Evolutionary conservation across 768 basidiomycete species (phyloP).

Genomic region (Macrolepiota dolichaula): DNA sequence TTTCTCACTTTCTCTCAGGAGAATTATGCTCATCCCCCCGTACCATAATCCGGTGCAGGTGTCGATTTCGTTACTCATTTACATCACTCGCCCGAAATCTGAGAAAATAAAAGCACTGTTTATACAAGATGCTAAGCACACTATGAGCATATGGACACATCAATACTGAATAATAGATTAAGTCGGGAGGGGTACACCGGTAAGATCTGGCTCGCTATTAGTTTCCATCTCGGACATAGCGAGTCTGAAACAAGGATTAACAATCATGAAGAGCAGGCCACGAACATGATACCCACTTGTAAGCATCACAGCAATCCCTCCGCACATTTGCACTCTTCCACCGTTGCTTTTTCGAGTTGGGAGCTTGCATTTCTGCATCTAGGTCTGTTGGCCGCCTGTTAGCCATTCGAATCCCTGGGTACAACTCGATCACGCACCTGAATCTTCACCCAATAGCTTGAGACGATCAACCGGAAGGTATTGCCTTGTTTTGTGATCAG

Average conservation of each 20-base stretch:
- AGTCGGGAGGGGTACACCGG: background rate
- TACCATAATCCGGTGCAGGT: too few relatives aligned
- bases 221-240: constrained; percentile 25
- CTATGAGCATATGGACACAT: background rate
- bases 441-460: constrained; percentile 64
- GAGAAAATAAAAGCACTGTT: background rate
- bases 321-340: constrained; percentile 55
- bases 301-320: constrained; percentile 60
- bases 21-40: too few relatives aligned
- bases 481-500: constrained; percentile 42
- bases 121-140: background rate
- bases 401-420: background rate
- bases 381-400: constrained; percentile 39
- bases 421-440: constrained; percentile 40
- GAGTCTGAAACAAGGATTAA: constrained; percentile 11
- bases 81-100: too few relatives aligned
- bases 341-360: constrained; percentile 47
- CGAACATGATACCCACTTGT: constrained; percentile 40
- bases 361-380: constrained; percentile 60
- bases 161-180: background rate
- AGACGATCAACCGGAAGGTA: constrained; percentile 56
- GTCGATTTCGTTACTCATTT: too few relatives aligned
- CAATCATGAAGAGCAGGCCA: background rate
- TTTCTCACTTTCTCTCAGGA: too few relatives aligned
- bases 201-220: constrained; percentile 15